Evolutionary conservation across 2,329 filamentous ascomycete species (phyloP), one percentile per base, ranked within the genome.

Genomic region (Epichloe typhina): DNA sequence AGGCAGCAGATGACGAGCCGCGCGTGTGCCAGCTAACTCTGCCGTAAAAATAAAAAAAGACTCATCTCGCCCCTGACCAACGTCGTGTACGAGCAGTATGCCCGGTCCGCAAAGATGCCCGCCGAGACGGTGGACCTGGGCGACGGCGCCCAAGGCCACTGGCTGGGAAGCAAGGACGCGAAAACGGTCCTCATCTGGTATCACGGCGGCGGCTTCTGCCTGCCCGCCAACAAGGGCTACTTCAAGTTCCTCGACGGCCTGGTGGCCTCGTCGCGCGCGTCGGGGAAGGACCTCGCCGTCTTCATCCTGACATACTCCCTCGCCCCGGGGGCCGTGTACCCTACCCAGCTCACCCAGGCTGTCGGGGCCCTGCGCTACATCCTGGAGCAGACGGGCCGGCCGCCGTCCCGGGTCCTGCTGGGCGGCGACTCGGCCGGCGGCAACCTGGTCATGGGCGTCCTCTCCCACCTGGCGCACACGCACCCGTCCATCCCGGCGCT

Each of bases 381-480:
- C 2, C 23, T 59, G 23, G 49, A 47, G 21, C 33, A 52, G 6
- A 53, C 53, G 2, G 38, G 47, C 15, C 55, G 50, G 2, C 44
- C 43, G 12, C 56, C 57, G 4, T 43, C 46, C 6, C 51, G 52
- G 21, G 52, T 59, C 2, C 44, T 58, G 7, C 47, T 59, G 11
- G 57, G 55, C 42, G 57, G 57, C 39, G 57, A 59, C 44, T 59
- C 57, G 2, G 57, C 57, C 1, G 57, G 57, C 41, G 57, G 53
- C 12, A 58, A 58, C 39, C 49, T 59, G 9, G 54, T 49, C 37
- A 41, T 58, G 17, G 57, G 55, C 31, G 55, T 59, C 15, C 51
- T 59, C 19, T 57, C 56, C 7, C 57, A 59, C 47, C 47, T 58
- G 6, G 53, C 54, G 26, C 57, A 59, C 33, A 47, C 49, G 8